Evolutionary conservation across 108 stramenopile species (phyloP).

Genomic region (Pelagomonas calceolata): DNA sequence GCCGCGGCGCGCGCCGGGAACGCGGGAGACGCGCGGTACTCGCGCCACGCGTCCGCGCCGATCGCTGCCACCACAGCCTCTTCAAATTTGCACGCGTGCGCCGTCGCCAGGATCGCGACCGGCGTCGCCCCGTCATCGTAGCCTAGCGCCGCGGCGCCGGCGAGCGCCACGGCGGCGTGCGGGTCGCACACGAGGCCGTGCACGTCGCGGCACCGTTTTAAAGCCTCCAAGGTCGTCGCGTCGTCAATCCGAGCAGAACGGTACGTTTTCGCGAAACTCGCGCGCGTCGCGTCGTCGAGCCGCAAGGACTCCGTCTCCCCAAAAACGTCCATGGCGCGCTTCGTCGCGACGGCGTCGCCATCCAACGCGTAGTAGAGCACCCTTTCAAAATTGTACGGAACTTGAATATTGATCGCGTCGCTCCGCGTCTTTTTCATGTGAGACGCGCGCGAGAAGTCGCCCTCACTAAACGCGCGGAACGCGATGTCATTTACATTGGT

Average conservation of each 20-base stretch:
- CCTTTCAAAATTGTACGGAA: constrained; percentile 82
- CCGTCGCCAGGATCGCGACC: constrained; percentile 61
- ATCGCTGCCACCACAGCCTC: constrained; percentile 47
- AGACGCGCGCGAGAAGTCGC: constrained; percentile 35
- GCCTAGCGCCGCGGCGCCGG: constrained; percentile 52
- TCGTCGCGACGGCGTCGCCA: too few species aligned
- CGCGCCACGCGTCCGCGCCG: constrained; percentile 46
- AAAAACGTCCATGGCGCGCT: too few species aligned
- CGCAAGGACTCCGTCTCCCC: not conserved
- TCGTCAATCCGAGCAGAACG: not conserved
- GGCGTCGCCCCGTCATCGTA: constrained; percentile 24
- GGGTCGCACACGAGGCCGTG: constrained; percentile 52
- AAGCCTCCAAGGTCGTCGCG: not conserved
- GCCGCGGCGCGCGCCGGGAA: not conserved
- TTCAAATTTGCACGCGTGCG: constrained; percentile 71
- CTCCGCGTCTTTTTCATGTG: constrained; percentile 59
- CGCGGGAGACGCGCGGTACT: constrained; percentile 10
- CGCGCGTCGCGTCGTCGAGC: not conserved
- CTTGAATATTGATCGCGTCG: constrained; percentile 80
- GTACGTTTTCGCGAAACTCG: not conserved
- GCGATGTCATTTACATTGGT: constrained; percentile 72
- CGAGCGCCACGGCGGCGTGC: constrained; percentile 68
- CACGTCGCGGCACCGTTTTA: not conserved
- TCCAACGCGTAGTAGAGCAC: too few species aligned
- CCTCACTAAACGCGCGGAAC: constrained; percentile 43